These are phyloP conservation scores for Allomyces javanicus DNA, from an alignment of 192 early-diverging fungal genomes.

Conservation along the genomic window DNA sequence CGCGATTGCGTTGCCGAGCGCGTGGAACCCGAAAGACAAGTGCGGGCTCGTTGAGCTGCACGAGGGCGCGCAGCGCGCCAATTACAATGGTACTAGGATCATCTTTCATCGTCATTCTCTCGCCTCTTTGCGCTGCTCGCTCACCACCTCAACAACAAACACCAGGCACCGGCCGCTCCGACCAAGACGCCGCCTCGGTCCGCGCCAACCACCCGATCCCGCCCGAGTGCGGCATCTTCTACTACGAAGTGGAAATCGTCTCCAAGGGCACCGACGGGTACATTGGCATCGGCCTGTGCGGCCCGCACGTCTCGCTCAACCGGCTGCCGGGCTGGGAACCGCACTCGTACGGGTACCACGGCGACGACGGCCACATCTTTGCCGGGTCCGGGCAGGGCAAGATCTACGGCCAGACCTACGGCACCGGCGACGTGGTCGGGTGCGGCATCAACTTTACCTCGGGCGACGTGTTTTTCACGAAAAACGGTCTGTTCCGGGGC, in stretches of 20 bases:
- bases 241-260: conserved; percentile 71
- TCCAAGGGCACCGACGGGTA: conserved; percentile 77
- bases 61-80: conserved; percentile 16
- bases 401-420: conserved; percentile 69
- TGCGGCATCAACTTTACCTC: conserved; percentile 75
- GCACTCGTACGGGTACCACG: conserved; percentile 90
- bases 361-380: conserved; percentile 81
- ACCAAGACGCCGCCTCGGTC: conserved; percentile 65
- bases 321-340: conserved; percentile 85
- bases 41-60: conserved; percentile 22
- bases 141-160: conserved; percentile 2
- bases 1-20: conserved; percentile 21
- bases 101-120: neutral
- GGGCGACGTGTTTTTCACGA: conserved; percentile 68
- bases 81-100: conserved; percentile 30
- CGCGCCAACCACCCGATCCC: conserved; percentile 65
- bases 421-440: conserved; percentile 83
- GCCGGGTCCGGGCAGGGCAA: conserved; percentile 50
- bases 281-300: conserved; percentile 78
- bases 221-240: conserved; percentile 68
- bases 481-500: conserved; percentile 59
- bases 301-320: conserved; percentile 21
- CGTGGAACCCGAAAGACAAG: conserved; percentile 43
- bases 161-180: conserved; percentile 40
- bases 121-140: neutral